These are phyloP conservation scores for Aspergillus sp. DNA, from an alignment of 2,329 filamentous ascomycete species.

Conservation along the genomic window DNA sequence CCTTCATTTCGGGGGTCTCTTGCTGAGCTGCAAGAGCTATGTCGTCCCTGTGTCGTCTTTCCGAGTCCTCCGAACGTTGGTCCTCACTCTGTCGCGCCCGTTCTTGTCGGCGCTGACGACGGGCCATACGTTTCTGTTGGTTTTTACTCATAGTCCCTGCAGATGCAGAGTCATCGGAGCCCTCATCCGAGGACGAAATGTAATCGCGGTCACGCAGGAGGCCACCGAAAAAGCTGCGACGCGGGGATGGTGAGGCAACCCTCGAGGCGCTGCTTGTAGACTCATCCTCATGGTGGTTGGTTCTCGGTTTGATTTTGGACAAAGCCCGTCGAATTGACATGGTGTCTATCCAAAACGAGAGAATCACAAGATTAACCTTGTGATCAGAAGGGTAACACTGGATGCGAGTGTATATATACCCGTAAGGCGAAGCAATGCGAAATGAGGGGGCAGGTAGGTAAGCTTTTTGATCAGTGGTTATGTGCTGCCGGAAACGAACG, in stretches of 20 bases:
- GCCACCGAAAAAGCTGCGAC: constrained; percentile 34
- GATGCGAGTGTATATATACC: neutral
- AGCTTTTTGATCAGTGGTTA: neutral
- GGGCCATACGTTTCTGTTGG: constrained; percentile 37
- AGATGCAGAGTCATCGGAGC: constrained; percentile 30
- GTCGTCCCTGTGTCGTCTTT: constrained; percentile 38
- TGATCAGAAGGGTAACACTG: too few species aligned
- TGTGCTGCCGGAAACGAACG: neutral
- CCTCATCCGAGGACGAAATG: constrained; percentile 38
- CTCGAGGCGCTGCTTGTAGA: constrained; percentile 7
- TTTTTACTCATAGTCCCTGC: constrained; percentile 37
- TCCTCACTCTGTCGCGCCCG: constrained; percentile 39
- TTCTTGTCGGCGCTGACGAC: constrained; percentile 34
- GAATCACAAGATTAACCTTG: neutral
- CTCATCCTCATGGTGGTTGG: constrained; percentile 13
- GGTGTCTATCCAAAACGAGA: constrained; percentile 12
- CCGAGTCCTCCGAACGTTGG: constrained; percentile 32
- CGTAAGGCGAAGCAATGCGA: too few species aligned
- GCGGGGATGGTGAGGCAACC: constrained; percentile 22
- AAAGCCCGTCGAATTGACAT: constrained; percentile 45
- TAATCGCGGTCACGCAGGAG: constrained; percentile 38
- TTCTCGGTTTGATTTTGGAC: constrained; percentile 32
- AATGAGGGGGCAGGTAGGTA: neutral
- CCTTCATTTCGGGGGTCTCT: constrained; percentile 53
- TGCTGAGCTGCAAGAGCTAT: constrained; percentile 42